Evolutionary conservation across 1,139 yeast species (phyloP).

Genomic region (Suhomyces maxii): DNA sequence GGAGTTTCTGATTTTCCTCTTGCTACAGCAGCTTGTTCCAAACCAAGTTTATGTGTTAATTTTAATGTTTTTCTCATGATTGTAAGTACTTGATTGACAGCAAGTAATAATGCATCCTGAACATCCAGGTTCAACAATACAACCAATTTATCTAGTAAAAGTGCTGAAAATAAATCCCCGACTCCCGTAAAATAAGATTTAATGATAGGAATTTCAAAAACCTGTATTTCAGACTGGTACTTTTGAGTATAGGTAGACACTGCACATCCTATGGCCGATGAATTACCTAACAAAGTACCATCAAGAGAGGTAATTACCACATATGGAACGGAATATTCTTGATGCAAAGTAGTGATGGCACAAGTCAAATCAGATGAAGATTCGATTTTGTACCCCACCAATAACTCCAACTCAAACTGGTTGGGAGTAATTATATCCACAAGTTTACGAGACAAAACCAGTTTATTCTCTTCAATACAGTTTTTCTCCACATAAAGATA

Average conservation of each 20-base stretch:
- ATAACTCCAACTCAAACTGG: constrained; percentile 81
- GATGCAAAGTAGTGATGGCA: constrained; percentile 54
- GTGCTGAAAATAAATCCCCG: constrained; percentile 86
- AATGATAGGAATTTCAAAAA: constrained; percentile 45
- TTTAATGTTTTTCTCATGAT: constrained; percentile 49
- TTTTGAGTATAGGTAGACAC: constrained; percentile 39
- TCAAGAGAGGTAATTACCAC: constrained; percentile 67
- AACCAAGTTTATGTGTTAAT: constrained; percentile 35
- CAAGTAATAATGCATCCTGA: constrained; percentile 12
- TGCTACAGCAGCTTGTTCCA: constrained; percentile 9
- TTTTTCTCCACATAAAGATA: constrained; percentile 71
- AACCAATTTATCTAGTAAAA: constrained; percentile 59
- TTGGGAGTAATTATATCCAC: constrained; percentile 85
- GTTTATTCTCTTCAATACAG: constrained; percentile 64
- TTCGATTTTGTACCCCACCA: constrained; percentile 54
- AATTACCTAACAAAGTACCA: constrained; percentile 14
- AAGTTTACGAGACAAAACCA: constrained; percentile 47
- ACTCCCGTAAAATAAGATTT: constrained; percentile 86
- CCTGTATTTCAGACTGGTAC: background rate
- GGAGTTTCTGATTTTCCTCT: constrained; percentile 2
- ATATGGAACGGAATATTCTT: constrained; percentile 51
- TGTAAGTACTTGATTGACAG: constrained; percentile 51
- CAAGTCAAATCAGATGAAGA: constrained; percentile 38
- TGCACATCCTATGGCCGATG: constrained; percentile 46
- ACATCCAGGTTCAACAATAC: background rate